Evolutionary conservation across 1,284 basidiomycete genomes (phyloP), one percentile per base, ranked within the genome.

Genomic region (Ganoderma sinense): DNA sequence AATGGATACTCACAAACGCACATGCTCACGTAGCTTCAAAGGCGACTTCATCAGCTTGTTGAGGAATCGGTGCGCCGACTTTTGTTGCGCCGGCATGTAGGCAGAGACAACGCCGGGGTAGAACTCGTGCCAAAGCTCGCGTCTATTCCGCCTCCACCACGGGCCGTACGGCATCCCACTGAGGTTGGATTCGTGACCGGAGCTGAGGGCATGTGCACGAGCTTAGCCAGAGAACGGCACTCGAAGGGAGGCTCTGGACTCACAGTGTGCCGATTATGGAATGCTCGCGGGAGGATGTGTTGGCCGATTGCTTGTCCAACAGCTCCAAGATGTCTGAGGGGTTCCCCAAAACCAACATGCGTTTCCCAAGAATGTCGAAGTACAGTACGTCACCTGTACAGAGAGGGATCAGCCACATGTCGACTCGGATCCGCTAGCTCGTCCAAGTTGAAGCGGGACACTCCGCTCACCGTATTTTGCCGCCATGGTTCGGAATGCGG

Each of bases 51-150:
- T 29, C 7, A 71, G 1, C 18, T 29, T 59, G 1, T 59, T 4
- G 5, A 61, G 33, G 36, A 69, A 67, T 0, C 31, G 58, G 18
- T 62, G 62, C 0, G 59, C 62, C 8, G 64, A 53, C 4, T 14
- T 40, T 11, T 51, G 61, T 40, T 69, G 70, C 26, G 29, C 23
- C 11, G 61, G 41, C 10, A 23, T 14, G 45, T 74, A 74, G 11
- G 63, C n/a, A 6, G 4, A 6, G 20, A 70, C 40, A 4, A 43
- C 65, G 4, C 11, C 60, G 0, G 58, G 56, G 16, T 68, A 45
- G 61, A 74, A 74, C 33, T 63, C 45, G 20, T 67, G 66, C 48
- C 66, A 65, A 45, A 74, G 72, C 7, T 41, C 16, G 7, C 64
- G 66, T 1, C 67, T 43, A 31, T 70, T 62, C 4, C 53, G 63